phyloP scores from a whole-genome alignment of 805 yeast species.

The Groenewaldozyma salmanticensis region DNA sequence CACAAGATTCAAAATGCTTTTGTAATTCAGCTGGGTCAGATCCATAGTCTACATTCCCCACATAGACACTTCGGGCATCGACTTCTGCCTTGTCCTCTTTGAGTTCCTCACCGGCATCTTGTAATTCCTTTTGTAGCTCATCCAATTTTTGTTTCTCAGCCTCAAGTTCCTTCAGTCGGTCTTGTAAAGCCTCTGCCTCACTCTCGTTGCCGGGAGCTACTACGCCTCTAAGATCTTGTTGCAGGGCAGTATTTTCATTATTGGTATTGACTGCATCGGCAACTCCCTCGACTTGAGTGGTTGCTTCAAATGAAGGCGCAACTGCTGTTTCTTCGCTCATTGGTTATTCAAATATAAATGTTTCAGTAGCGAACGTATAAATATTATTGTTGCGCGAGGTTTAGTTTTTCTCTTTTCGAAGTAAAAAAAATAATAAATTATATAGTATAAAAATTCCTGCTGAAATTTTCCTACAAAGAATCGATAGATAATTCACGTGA shows the following conservation, averaged over 20 bases:
- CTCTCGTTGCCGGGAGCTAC: slow-evolving; percentile 1
- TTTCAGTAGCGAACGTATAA: neutral
- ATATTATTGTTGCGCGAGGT: too few relatives aligned
- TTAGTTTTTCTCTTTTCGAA: too few relatives aligned
- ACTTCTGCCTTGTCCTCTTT: slow-evolving; percentile 49
- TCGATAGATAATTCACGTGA: too few relatives aligned
- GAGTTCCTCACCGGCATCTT: slow-evolving; percentile 32
- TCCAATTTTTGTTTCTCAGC: slow-evolving; percentile 54
- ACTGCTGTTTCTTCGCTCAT: neutral
- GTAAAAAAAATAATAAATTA: too few relatives aligned
- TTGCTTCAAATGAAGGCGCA: too few relatives aligned
- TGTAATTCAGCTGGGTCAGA: slow-evolving; percentile 74
- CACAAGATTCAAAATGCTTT: slow-evolving; percentile 58
- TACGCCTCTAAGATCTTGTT: too few relatives aligned
- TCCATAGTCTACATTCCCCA: slow-evolving; percentile 77
- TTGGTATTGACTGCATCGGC: neutral
- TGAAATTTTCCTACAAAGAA: too few relatives aligned
- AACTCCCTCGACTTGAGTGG: neutral
- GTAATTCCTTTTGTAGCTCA: slow-evolving; percentile 44
- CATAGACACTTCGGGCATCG: slow-evolving; percentile 71
- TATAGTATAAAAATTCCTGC: too few relatives aligned
- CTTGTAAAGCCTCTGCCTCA: slow-evolving; percentile 30
- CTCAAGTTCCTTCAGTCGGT: slow-evolving; percentile 45
- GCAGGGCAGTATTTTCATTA: neutral
- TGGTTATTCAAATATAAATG: neutral